A percentile compares a stretch with the other conserved stretches of the same genome.
phyloP scores from a whole-genome alignment of 2,329 filamentous ascomycete genomes.

The Beauveria caledonica region DNA sequence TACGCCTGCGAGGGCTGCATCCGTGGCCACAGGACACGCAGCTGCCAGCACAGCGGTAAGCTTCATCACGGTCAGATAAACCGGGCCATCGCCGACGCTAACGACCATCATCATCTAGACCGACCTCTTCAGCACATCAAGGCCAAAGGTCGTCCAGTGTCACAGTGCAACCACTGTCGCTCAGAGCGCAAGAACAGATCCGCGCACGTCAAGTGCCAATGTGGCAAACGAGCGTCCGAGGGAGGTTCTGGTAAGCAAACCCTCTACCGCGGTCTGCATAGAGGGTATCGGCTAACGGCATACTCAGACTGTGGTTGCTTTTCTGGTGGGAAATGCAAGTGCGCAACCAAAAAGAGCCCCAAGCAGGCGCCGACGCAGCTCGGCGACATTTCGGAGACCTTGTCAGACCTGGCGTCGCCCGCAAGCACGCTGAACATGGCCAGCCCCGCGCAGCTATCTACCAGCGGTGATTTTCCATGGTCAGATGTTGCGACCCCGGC shows the following conservation, averaged over 20 bases:
- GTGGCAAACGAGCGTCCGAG: constrained; percentile 48
- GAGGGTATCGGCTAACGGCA: background rate
- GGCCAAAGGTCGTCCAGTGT: constrained; percentile 5
- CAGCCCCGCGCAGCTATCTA: background rate
- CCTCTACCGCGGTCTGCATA: background rate
- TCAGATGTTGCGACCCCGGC: background rate
- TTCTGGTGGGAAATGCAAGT: constrained; percentile 3
- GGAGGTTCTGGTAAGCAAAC: background rate
- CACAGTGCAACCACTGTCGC: constrained; percentile 11
- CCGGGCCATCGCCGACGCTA: background rate
- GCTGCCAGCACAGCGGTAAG: constrained; percentile 9
- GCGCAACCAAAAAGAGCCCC: constrained; percentile 11
- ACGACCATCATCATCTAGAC: background rate
- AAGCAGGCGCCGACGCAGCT: background rate
- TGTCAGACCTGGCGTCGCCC: background rate
- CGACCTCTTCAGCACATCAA: constrained; percentile 8
- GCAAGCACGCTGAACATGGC: background rate
- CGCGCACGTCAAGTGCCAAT: constrained; percentile 28
- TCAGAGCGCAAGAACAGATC: constrained; percentile 7
- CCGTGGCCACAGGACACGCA: constrained; percentile 9
- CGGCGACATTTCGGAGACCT: background rate
- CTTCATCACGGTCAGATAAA: constrained; percentile 16
- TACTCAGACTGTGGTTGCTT: constrained; percentile 2
- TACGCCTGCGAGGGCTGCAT: constrained; percentile 10
- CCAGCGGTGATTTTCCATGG: background rate